Conservation (phyloP, 139 green algal species). For the Ostreobium quekettii region DNA sequence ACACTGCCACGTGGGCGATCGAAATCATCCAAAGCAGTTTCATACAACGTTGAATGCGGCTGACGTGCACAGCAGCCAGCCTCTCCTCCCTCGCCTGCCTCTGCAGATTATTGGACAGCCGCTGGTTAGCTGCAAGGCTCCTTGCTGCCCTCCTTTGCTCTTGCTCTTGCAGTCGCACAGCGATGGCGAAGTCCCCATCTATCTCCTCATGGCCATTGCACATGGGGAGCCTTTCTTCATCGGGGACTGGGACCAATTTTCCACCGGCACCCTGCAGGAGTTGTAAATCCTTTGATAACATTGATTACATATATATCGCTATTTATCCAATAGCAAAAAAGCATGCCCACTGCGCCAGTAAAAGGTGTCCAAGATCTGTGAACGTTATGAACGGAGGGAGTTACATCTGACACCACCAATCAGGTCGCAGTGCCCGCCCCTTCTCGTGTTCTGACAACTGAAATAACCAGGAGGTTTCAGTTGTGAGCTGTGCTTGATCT, state of each 20-base stretch:
- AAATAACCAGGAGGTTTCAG: no score
- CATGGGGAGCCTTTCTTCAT: neutral
- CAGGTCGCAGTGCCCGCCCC: no score
- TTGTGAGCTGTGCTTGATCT: no score
- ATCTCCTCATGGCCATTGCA: neutral
- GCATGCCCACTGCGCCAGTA: no score
- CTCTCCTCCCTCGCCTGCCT: neutral
- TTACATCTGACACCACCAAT: no score
- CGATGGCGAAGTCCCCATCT: neutral
- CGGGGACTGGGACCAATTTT: slow-evolving; percentile 6
- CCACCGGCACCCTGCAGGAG: neutral
- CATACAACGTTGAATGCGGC: slow-evolving; percentile 6
- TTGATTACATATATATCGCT: neutral
- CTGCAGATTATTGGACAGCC: no score
- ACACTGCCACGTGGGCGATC: slow-evolving; percentile 28
- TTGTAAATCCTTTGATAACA: neutral
- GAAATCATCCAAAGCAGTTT: slow-evolving; percentile 26
- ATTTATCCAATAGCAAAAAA: no score
- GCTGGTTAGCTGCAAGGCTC: neutral
- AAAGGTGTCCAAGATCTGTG: no score
- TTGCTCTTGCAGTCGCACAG: neutral
- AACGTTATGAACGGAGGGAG: no score
- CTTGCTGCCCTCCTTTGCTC: neutral
- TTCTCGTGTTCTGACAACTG: no score
- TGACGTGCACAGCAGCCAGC: slow-evolving; percentile 20